Evolutionary conservation across 2,329 filamentous ascomycete species (phyloP).

Genomic region (Hyphodiscus sp.): DNA sequence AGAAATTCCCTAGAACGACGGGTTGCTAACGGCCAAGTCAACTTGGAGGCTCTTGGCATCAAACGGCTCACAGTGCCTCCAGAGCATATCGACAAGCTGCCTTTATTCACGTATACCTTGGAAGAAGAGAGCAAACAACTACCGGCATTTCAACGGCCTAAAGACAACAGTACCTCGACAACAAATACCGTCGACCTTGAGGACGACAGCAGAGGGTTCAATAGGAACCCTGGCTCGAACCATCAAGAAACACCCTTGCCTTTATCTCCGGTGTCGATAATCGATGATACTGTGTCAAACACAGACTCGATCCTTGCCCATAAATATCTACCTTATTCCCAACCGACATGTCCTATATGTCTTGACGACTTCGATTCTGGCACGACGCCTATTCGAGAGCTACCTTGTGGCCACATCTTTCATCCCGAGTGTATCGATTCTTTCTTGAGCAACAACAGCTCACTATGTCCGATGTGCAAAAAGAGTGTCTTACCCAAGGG

Average conservation of each 20-base stretch:
- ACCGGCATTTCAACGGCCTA: constrained; percentile 30
- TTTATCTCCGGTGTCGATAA: constrained; percentile 3
- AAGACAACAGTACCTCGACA: background rate
- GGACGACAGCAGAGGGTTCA: background rate
- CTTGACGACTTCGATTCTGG: constrained; percentile 70
- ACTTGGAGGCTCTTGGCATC: constrained; percentile 80
- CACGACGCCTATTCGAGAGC: constrained; percentile 69
- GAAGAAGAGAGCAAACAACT: constrained; percentile 33
- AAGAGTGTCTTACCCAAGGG: constrained; percentile 67
- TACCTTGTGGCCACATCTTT: constrained; percentile 89
- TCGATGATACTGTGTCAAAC: constrained; percentile 12
- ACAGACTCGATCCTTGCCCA: constrained; percentile 13
- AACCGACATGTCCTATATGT: constrained; percentile 86
- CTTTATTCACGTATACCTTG: constrained; percentile 69
- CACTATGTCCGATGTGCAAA: constrained; percentile 88
- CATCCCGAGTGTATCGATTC: constrained; percentile 88
- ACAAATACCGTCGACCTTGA: background rate
- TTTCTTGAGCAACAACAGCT: constrained; percentile 72
- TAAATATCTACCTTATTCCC: constrained; percentile 49
- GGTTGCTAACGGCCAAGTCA: constrained; percentile 71
- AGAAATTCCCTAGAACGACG: constrained; percentile 62
- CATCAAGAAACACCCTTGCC: background rate
- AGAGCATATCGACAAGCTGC: constrained; percentile 64
- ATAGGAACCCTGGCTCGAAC: background rate
- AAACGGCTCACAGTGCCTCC: constrained; percentile 73